These are phyloP conservation scores for Myxozyma udenii DNA, from an alignment of 805 yeast species.

Conservation along the genomic window DNA sequence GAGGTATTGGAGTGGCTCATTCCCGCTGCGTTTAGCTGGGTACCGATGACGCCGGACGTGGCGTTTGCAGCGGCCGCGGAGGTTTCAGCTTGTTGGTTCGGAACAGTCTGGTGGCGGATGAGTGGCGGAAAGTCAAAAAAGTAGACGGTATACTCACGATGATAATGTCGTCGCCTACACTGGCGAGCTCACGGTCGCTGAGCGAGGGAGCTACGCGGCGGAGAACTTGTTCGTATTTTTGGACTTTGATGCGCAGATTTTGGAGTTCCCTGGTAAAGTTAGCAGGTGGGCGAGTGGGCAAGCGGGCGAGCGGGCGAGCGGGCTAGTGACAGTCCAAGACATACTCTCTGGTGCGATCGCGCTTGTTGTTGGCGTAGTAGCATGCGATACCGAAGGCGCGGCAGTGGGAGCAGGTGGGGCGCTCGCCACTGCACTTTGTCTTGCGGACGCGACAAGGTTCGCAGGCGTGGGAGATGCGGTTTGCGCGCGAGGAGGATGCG, in stretches of 20 bases:
- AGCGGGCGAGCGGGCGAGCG: no score
- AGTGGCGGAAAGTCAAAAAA: no score
- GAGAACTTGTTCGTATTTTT: conserved; percentile 7
- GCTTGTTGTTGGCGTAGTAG: conserved; percentile 17
- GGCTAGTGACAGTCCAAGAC: no score
- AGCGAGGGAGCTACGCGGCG: background rate
- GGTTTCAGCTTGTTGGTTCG: no score
- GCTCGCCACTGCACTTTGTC: conserved; percentile 25
- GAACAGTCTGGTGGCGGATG: background rate
- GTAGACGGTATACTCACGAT: no score
- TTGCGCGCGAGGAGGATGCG: conserved; percentile 4
- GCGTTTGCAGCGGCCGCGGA: background rate
- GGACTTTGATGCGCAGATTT: conserved; percentile 14
- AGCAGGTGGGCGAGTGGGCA: no score
- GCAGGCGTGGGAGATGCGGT: conserved; percentile 23
- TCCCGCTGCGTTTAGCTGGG: background rate
- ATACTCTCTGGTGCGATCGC: conserved; percentile 20
- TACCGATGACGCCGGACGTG: background rate
- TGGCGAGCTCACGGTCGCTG: background rate
- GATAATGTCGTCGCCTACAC: no score
- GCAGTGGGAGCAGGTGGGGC: conserved; percentile 22
- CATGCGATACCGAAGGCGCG: conserved; percentile 19
- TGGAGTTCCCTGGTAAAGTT: conserved; percentile 14
- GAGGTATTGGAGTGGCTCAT: background rate
- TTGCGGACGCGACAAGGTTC: conserved; percentile 22